A percentile compares a stretch with the other conserved stretches of the same genome.
phyloP scores from a whole-genome alignment of 345 rosid genomes.

The Gossypium rotundifolium region DNA sequence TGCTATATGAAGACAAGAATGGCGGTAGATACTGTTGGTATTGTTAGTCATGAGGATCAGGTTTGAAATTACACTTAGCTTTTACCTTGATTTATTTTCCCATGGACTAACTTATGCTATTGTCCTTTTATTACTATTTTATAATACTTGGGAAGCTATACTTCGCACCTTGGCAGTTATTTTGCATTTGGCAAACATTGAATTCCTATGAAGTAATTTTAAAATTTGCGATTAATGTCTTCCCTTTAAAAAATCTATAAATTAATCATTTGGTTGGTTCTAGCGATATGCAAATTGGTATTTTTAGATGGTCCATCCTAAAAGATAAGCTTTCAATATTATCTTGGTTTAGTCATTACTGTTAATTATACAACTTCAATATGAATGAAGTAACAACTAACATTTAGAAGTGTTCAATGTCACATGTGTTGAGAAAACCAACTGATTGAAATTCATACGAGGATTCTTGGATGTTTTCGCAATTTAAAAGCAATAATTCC shows the following conservation, averaged over 20 bases:
- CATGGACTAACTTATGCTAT: conserved; percentile 10
- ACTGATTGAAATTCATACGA: no score
- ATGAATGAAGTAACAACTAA: background rate
- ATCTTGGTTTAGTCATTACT: background rate
- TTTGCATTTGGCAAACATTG: conserved; percentile 89
- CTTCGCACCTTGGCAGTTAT: conserved; percentile 89
- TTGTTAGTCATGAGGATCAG: conserved; percentile 75
- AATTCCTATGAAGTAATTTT: no score
- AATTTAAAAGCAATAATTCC: background rate
- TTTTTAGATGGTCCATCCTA: conserved; percentile 58
- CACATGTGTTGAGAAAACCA: no score
- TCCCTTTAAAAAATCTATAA: fast-evolving
- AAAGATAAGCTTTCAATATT: conserved; percentile 4
- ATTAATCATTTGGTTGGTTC: no score
- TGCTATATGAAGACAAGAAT: conserved; percentile 78
- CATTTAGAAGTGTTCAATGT: background rate
- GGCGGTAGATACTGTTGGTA: conserved; percentile 91
- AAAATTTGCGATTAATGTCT: no score
- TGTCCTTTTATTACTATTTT: conserved; percentile 19
- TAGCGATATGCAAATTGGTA: conserved; percentile 64
- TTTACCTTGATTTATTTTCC: conserved; percentile 9
- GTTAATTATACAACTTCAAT: background rate
- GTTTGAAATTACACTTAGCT: conserved; percentile 27
- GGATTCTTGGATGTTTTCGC: background rate
- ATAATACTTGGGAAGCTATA: conserved; percentile 52